Evolutionary conservation across 768 basidiomycete genomes (phyloP), one percentile per base, ranked within the genome.

Genomic region (Serendipita indica): DNA sequence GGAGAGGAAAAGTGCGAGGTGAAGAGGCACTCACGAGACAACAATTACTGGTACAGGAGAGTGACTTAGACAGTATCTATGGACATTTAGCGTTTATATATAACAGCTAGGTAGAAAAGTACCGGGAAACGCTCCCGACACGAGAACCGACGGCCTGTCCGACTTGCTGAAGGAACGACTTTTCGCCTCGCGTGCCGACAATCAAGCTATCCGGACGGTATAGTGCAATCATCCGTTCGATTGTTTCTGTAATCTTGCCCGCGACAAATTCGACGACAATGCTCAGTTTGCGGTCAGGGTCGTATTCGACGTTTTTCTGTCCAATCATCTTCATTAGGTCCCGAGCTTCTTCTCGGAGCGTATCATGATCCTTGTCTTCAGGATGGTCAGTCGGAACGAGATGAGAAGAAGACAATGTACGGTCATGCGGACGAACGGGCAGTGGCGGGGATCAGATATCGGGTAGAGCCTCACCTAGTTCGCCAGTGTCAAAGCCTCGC

Each of bases 1-100:
- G 39, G 54, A 34, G 30, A 20, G 32, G 13, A 39, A n/a, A 13
- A 18, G 46, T 10, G 2, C 22, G 59, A 27, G 33, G 13, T 7
- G 33, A 33, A 52, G 6, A 58, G 22, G 16, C 27, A 61, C 64
- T 14, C 32, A 65, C 64, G 90, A 78, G 39, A 98, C 92, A 57
- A 98, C 94, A 62, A 98, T 91, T 64, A 96, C 88, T 1, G 94
- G 94, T 0, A 99, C 90, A 1, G 94, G 91, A 0, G 90, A 92
- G 66, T 89, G 91, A 16, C 86, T 84, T 39, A 96, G 79, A 62
- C 87, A 89, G 67, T 89, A 86, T 63, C 82, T 86, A 61, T 54
- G 65, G n/a, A 32, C 12, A 27, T 49, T 27, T 57, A n/a, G 39
- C 57, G 34, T 16, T 3, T 46, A 37, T 34, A 37, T 60, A 12